Base-by-base conservation (phyloP, 352 stramenopile species). In the Pythium sp. region DNA sequence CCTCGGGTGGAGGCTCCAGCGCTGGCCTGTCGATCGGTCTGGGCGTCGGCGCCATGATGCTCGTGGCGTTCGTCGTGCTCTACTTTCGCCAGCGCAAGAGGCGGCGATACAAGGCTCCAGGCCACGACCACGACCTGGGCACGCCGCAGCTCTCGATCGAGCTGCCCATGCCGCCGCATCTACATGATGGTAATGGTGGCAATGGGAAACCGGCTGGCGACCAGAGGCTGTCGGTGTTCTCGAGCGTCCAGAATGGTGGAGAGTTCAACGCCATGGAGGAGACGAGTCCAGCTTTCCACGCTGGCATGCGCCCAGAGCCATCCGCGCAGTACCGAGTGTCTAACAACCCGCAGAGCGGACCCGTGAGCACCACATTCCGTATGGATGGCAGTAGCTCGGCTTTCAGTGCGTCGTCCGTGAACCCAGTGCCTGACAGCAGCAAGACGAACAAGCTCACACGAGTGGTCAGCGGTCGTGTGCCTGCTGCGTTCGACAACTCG, bases 91-190 rank as follows among this genome's bases (percentile, higher is more conserved):
- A 66, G 43, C 66, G 61, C 53, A 72, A 68, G 60, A 65, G 59
- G 32, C 54, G 24, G 22, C 59, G 60, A 14, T 49, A 59, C 30
- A 56, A 59, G 32, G 54, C 38, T 9, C 60, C 59, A 5, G 24
- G 49, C 4, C 57, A 47, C 34, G 26, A 57, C 15, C 61, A 64
- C 61, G 60, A 72, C 54, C 56, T 72, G 22, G 67, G 67, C 30
- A 72, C 67, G 24, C 67, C 67, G n/a, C 67, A 72, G 61, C 43
- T 72, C 22, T 72, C 67, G 20, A 72, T 72, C 30, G 67, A 72
- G 43, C 47, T 72, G 24, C 67, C 67, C 34, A 62, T 46, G 6
- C 67, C 67, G 20, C 60, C 67, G 5, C 53, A 41, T 2, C 12
- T 64, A 34, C 30, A 49, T n/a, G 41, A 22, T 5, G 41, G 59